Base-by-base conservation (phyloP, 2,329 filamentous ascomycete genomes). In the Fusarium albosuccineum region DNA sequence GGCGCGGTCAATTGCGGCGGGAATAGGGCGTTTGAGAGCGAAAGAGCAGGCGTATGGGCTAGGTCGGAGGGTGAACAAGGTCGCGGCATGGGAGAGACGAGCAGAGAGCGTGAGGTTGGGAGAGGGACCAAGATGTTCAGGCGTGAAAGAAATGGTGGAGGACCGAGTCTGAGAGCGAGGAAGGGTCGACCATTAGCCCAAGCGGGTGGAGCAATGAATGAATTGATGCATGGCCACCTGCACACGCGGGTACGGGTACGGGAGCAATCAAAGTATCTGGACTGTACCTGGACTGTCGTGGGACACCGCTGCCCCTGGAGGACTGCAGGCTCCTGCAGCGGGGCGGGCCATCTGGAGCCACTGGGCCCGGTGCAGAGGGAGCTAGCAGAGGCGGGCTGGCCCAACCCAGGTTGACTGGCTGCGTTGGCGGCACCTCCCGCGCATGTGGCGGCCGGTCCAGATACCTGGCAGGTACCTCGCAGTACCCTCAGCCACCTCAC, bases 1-100 rank as follows among this genome's bases (percentile, higher is more conserved):
- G 55, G 30, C 52, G 42, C 46, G 48, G 46, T 39, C 42, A 64
- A 71, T 64, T 71, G 55, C 50, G 62, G 60, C 42, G 45, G 63
- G 29, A 29, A 14, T n/a, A 11, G 49, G 34, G 44, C 22, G 54
- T 46, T 42, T 40, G 14, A 22, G 26, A 44, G 49, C 10, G 30
- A 48, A 33, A 42, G 13, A n/a, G 34, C 8, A 33, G 30, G 5
- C 36, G 37, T 10, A 22, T 48, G 41, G 30, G 9, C 22, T 27
- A 51, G 45, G 10, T 29, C 37, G 29, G n/a, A 49, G 39, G 29
- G 4, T 46, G 6, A 17, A 33, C 16, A 40, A 52, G 17, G 13
- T 11, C 17, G 53, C 16, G 29, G 16, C 9, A 46, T 30, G 36
- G n/a, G 26, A 39, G 30, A 61, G 34, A 36, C 13, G 22, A 48